Percentiles rank a stretch among this genome's conserved stretches.
These are phyloP conservation scores for Apostasia ramifera DNA, from an alignment of 106 monocot genomes.

Conservation along the genomic window DNA sequence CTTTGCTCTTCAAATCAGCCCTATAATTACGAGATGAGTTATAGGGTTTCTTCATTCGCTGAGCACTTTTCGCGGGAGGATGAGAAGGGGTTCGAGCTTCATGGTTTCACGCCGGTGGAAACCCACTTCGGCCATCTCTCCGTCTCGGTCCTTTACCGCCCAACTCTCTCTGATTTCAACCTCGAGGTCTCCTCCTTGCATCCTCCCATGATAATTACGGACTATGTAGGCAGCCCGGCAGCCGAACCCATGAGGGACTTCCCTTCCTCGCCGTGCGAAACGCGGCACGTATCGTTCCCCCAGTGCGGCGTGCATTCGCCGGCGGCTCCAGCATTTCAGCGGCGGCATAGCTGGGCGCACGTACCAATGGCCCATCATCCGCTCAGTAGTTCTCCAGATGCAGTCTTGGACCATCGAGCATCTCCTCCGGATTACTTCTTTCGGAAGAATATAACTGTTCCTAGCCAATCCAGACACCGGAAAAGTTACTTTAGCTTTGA, in stretches of 20 bases:
- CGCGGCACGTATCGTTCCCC: constrained; percentile 26
- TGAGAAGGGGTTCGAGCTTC: constrained; percentile 33
- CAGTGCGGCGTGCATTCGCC: constrained; percentile 10
- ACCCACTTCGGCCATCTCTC: constrained; percentile 63
- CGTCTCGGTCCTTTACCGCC: constrained; percentile 54
- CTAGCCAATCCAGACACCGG: constrained; percentile 11
- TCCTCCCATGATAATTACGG: constrained; percentile 66
- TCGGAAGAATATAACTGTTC: constrained; percentile 11
- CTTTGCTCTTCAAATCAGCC: constrained; percentile 44
- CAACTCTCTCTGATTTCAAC: constrained; percentile 50
- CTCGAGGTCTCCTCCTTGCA: constrained; percentile 53
- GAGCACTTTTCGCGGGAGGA: constrained; percentile 59
- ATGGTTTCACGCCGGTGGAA: constrained; percentile 65
- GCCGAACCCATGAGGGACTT: constrained; percentile 70
- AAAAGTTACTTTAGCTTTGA: constrained; percentile 25
- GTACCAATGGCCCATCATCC: constrained; percentile 31
- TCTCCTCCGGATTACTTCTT: constrained; percentile 12
- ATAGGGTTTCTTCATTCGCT: constrained; percentile 65
- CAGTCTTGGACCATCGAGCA: constrained; percentile 8
- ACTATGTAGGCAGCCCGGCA: constrained; percentile 92
- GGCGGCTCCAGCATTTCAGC: constrained; percentile 13
- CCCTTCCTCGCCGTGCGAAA: constrained; percentile 47
- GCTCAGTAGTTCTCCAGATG: constrained; percentile 7
- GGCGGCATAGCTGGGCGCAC: constrained; percentile 77
- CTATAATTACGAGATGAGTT: constrained; percentile 62